A percentile compares a stretch with the other conserved stretches of the same genome.
Evolutionary conservation across 164 flowering plant species (phyloP).

Genomic region (Macadamia integrifolia): DNA sequence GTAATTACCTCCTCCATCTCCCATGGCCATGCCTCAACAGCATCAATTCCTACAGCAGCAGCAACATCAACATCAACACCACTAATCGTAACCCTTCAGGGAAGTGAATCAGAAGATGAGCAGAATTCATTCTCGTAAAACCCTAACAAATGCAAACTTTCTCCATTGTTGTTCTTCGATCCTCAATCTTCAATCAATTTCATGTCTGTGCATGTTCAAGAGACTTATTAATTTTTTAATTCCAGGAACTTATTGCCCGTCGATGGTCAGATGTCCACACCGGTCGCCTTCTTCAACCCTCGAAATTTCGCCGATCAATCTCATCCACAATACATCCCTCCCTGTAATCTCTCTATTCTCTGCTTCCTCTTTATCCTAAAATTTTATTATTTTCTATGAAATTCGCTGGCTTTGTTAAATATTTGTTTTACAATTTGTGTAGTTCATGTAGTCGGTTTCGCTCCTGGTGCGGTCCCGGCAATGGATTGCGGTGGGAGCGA

Average conservation of each 20-base stretch:
- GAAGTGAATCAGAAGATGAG: background rate
- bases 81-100: slow-evolving; percentile 34
- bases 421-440: background rate
- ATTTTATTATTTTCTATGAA: background rate
- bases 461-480: slow-evolving; percentile 22
- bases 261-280: slow-evolving; percentile 50
- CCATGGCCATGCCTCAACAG: slow-evolving; percentile 31
- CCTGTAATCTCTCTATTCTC: slow-evolving; percentile 39
- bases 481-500: slow-evolving; percentile 44
- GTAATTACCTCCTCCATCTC: background rate
- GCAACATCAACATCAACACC: too few species aligned
- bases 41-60: slow-evolving; percentile 35
- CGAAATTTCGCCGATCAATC: slow-evolving; percentile 47
- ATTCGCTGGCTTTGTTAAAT: background rate
- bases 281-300: slow-evolving; percentile 31
- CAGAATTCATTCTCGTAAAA: background rate
- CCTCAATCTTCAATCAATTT: background rate
- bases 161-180: background rate
- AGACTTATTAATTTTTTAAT: slow-evolving; percentile 1
- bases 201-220: background rate
- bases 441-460: slow-evolving; percentile 44
- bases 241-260: slow-evolving; percentile 44
- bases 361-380: background rate
- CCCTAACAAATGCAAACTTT: background rate
- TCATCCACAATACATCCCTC: slow-evolving; percentile 60